Base-by-base conservation (phyloP, 495 filamentous ascomycete species). In the Annulohypoxylon stygium region DNA sequence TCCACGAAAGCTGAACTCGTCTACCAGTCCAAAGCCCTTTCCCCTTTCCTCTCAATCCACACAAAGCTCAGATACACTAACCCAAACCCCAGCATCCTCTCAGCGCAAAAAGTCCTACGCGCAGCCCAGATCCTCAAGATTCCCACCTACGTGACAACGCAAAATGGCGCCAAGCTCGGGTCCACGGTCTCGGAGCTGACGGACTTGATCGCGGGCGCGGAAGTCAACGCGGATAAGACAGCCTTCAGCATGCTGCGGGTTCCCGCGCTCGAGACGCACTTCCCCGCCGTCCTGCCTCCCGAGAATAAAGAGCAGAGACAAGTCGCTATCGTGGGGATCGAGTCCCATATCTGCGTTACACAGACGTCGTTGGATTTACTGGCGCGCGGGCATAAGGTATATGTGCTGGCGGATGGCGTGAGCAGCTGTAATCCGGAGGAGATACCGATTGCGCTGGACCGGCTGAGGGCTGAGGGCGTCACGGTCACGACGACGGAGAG, bases 331-430 rank as follows among this genome's bases (percentile, higher is more conserved):
- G 90, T 97, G 5, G 96, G 96, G 9, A 97, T 99, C 76, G 96
- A 99, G 81, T 87, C 88, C 25, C 96, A 99, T 79, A 95, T 99
- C 76, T 99, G 96, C 82, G 90, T 99, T 2, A 93, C 93, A 69
- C 95, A 98, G 84, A 98, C 95, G 23, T 88, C 92, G 33, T 85
- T 98, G 2, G 96, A 98, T 81, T 78, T 97, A 25, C 78, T 97
- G 4, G 81, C 78, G 51, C 86, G 87, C 1, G 93, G 93, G 0
- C 93, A 97, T 80, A 82, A 87, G 50, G 95, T 98, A 7, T 97
- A 97, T 75, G 82, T 98, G 4, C 81, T 98, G 7, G 93, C 94
- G n/a, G 96, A 99, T 81, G 96, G 90, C 36, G 94, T 98, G 25
- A 93, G 90, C 71, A 94, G 91, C 80, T 91, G 92, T 75, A 96